These are phyloP conservation scores for Penicillium taxi DNA, from an alignment of 495 filamentous ascomycete species.

Conservation along the genomic window DNA sequence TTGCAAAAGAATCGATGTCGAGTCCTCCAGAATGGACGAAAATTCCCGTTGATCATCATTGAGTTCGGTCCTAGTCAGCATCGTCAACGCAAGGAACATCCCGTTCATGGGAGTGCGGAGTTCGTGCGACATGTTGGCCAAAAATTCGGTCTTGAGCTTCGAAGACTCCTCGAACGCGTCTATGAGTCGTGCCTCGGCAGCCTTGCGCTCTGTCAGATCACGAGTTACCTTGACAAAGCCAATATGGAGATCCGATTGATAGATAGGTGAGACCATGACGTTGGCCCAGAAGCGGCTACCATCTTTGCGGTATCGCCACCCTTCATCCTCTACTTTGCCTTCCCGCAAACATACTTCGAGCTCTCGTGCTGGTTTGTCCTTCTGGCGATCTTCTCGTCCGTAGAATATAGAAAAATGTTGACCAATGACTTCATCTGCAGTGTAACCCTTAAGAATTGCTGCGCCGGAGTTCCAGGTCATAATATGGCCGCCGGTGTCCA, in stretches of 20 bases:
- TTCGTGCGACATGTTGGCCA: constrained; percentile 84
- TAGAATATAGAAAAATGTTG: constrained; percentile 59
- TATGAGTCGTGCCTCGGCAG: constrained; percentile 49
- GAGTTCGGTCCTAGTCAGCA: constrained; percentile 60
- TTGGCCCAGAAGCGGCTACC: constrained; percentile 60
- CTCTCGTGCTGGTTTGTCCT: constrained; percentile 40
- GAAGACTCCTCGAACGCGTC: constrained; percentile 58
- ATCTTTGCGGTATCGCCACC: constrained; percentile 58
- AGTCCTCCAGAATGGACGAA: constrained; percentile 70
- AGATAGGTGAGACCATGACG: constrained; percentile 56
- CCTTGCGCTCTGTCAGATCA: constrained; percentile 54
- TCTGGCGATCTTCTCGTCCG: constrained; percentile 44
- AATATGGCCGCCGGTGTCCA: constrained; percentile 50
- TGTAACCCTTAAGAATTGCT: constrained; percentile 52
- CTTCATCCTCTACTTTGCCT: constrained; percentile 56
- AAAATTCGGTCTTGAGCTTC: constrained; percentile 57
- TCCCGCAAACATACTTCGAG: constrained; percentile 50
- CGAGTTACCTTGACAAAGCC: constrained; percentile 60
- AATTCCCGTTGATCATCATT: constrained; percentile 63
- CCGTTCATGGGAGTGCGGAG: constrained; percentile 75
- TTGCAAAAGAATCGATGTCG: constrained; percentile 70
- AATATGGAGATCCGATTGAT: constrained; percentile 48
- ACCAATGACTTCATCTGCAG: constrained; percentile 48
- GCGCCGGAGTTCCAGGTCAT: constrained; percentile 58
- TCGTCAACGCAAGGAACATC: constrained; percentile 66